A percentile compares a stretch with the other conserved stretches of the same genome.
Conservation (phyloP, 2,329 filamentous ascomycete species). For the Paracorniculantispora psalliotae region DNA sequence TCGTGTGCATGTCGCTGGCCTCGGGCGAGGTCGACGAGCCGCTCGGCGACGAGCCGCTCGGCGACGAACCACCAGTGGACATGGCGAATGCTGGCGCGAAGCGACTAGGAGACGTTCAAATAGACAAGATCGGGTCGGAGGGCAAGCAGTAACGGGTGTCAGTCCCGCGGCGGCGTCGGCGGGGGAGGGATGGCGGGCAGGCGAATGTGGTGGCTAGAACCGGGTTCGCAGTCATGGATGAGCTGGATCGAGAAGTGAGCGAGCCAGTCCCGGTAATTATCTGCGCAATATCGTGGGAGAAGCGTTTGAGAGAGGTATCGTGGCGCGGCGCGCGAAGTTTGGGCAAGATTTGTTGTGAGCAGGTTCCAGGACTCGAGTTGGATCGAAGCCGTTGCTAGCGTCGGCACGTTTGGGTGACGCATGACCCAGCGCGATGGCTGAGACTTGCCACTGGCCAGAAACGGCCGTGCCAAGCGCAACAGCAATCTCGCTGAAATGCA, state of each 20-base stretch:
- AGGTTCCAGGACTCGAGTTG: neutral
- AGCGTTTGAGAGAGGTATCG: neutral
- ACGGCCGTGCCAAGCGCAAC: too few species aligned
- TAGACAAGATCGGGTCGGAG: neutral
- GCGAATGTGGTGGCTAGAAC: neutral
- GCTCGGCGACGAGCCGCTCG: neutral
- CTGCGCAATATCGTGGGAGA: neutral
- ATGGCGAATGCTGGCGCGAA: neutral
- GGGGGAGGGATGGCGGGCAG: constrained; percentile 4
- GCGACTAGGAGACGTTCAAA: neutral
- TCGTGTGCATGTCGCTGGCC: neutral
- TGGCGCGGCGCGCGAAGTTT: neutral
- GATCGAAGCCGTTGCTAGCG: constrained; percentile 1
- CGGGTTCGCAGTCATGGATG: neutral
- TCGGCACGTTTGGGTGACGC: constrained; percentile 8
- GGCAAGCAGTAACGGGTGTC: neutral
- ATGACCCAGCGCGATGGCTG: constrained; percentile 8
- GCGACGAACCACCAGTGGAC: too few species aligned
- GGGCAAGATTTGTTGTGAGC: neutral
- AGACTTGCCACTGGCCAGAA: constrained; percentile 6
- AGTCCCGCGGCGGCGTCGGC: constrained; percentile 6
- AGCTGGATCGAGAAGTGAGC: neutral
- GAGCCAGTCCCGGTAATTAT: neutral
- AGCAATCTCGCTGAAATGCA: neutral
- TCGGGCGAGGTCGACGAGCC: constrained; percentile 1